phyloP scores from a whole-genome alignment of 192 early-diverging fungal genomes.

The Geranomyces variabilis region DNA sequence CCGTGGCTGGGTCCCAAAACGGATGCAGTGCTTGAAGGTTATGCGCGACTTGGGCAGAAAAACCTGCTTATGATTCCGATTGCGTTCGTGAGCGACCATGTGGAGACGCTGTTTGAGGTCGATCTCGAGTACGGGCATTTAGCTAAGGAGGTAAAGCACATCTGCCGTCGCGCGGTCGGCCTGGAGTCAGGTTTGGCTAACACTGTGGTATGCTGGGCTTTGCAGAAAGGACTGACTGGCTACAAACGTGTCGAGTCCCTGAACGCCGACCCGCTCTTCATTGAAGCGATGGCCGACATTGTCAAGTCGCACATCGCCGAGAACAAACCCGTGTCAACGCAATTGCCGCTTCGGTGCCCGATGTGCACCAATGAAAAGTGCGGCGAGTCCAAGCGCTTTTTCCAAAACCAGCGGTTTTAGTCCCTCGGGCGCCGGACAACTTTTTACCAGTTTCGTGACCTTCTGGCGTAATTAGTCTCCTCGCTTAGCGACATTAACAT shows the following conservation, averaged over 20 bases:
- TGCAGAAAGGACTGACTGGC: slow-evolving; percentile 77
- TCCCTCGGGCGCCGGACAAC: too few species aligned
- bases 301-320: slow-evolving; percentile 76
- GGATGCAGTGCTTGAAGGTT: slow-evolving; percentile 73
- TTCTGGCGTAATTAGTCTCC: too few species aligned
- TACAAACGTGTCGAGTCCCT: slow-evolving; percentile 88
- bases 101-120: slow-evolving; percentile 96
- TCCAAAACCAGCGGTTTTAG: not conserved
- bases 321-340: slow-evolving; percentile 49
- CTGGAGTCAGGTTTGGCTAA: too few species aligned
- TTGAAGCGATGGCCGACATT: slow-evolving; percentile 84
- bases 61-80: slow-evolving; percentile 88
- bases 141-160: slow-evolving; percentile 67
- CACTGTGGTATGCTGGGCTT: too few species aligned
- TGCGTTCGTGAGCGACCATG: slow-evolving; percentile 95
- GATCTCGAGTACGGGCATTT: slow-evolving; percentile 91
- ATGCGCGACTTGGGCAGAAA: slow-evolving; percentile 75
- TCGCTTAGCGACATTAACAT: too few species aligned
- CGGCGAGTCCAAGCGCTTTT: slow-evolving; percentile 21
- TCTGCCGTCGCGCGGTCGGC: too few species aligned
- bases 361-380: slow-evolving; percentile 74
- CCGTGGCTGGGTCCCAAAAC: slow-evolving; percentile 94
- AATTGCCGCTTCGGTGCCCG: slow-evolving; percentile 73
- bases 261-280: slow-evolving; percentile 90
- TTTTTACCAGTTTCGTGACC: too few species aligned